Evolutionary conservation across 768 basidiomycete genomes (phyloP).

Genomic region (Lactifluus subvellereus): DNA sequence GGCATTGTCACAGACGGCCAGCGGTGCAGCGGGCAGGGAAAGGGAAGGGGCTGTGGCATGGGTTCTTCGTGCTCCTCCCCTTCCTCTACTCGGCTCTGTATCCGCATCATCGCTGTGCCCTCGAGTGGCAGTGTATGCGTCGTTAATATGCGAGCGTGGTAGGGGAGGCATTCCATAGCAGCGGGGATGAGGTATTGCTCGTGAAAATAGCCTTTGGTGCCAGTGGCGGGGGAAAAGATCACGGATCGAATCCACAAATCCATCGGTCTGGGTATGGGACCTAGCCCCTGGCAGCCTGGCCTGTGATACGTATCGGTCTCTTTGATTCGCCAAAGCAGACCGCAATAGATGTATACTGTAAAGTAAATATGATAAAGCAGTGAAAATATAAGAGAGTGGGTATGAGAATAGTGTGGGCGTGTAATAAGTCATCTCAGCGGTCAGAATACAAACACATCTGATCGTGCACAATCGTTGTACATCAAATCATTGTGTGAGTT

Average conservation of each 20-base stretch:
- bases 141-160: not conserved
- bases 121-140: not conserved
- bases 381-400: no score
- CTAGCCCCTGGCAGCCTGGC: no score
- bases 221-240: not conserved
- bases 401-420: no score
- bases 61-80: constrained; percentile 19
- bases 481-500: no score
- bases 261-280: no score
- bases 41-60: constrained; percentile 28
- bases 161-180: not conserved
- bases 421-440: no score
- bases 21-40: constrained; percentile 34
- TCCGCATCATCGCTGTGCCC: not conserved
- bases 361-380: no score
- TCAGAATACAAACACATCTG: no score
- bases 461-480: no score
- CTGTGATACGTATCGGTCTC: no score
- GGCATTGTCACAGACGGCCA: constrained; percentile 64
- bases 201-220: not conserved
- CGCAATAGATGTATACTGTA: no score
- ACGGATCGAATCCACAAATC: not conserved
- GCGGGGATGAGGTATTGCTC: not conserved
- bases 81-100: not conserved
- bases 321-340: no score